Percentiles rank a stretch among this genome's conserved stretches.
Evolutionary conservation across 1,139 yeast species (phyloP).

Genomic region (Entelexis paramagnoliae): DNA sequence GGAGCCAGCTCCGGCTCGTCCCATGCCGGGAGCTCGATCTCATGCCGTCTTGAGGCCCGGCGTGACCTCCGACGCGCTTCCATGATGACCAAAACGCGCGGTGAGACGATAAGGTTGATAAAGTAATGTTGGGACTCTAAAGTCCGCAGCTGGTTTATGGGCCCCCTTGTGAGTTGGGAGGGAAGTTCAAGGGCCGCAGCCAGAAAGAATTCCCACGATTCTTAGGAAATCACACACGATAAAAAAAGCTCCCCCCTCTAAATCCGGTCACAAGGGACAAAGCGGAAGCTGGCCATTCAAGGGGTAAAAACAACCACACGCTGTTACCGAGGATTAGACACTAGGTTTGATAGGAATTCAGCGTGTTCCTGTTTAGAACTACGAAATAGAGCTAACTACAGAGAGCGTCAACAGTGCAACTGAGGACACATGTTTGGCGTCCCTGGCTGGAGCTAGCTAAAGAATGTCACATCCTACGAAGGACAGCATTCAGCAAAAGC

Average conservation of each 20-base stretch:
- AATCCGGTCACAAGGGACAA: no score
- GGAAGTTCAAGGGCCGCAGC: neutral
- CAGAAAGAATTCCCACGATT: neutral
- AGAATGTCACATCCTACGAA: no score
- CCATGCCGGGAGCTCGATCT: constrained; percentile 5
- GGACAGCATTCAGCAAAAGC: no score
- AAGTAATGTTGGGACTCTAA: constrained; percentile 6
- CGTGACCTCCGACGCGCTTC: constrained; percentile 4
- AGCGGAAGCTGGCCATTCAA: neutral
- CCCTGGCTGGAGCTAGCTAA: no score
- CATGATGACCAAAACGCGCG: constrained; percentile 6
- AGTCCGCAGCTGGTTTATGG: neutral
- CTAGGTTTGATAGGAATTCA: no score
- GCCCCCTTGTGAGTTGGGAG: neutral
- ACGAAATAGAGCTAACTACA: no score
- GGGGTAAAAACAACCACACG: no score
- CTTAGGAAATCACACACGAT: neutral
- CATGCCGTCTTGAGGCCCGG: constrained; percentile 5
- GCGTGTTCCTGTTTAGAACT: no score
- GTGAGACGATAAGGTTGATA: constrained; percentile 5
- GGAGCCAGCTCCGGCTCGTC: constrained; percentile 12
- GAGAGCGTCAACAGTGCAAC: no score
- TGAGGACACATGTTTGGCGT: no score
- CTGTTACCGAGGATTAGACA: no score
- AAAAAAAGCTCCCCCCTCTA: no score